Evolutionary conservation across 1,284 basidiomycete species (phyloP).

Genomic region (Fomitopsis betulina): DNA sequence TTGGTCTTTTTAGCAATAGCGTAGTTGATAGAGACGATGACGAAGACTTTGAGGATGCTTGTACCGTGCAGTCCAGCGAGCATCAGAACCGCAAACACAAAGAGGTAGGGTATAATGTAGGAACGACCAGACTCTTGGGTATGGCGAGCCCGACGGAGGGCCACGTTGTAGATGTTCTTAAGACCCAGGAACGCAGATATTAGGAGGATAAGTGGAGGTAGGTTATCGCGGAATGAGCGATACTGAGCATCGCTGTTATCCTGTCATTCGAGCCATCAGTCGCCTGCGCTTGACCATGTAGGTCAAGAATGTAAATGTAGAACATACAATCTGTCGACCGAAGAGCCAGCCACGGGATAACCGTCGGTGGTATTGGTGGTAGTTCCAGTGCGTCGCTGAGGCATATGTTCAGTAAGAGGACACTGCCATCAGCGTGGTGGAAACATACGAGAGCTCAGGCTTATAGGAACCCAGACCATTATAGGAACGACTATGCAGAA

Average conservation of each 20-base stretch:
- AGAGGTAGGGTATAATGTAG: conserved; percentile 24
- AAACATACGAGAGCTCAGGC: conserved; percentile 70
- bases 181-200: conserved; percentile 41
- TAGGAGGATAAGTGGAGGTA: conserved; percentile 56
- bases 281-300: neutral
- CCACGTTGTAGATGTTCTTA: conserved; percentile 31
- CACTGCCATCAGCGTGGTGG: neutral
- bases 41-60: conserved; percentile 77
- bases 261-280: conserved; percentile 31
- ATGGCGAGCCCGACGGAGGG: neutral
- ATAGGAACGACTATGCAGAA: conserved; percentile 63
- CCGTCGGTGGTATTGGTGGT: conserved; percentile 50
- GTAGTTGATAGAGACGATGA: conserved; percentile 74
- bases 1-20: conserved; percentile 47
- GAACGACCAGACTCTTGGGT: conserved; percentile 6
- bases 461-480: conserved; percentile 80
- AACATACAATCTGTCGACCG: conserved; percentile 60
- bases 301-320: neutral
- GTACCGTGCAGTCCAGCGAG: conserved; percentile 82
- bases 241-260: conserved; percentile 88
- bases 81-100: conserved; percentile 55
- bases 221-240: conserved; percentile 74
- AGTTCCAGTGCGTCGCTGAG: conserved; percentile 75
- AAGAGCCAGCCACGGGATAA: conserved; percentile 70
- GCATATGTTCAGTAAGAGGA: neutral